phyloP scores from a whole-genome alignment of 805 yeast species.

The Wickerhamomyces bisporus region DNA sequence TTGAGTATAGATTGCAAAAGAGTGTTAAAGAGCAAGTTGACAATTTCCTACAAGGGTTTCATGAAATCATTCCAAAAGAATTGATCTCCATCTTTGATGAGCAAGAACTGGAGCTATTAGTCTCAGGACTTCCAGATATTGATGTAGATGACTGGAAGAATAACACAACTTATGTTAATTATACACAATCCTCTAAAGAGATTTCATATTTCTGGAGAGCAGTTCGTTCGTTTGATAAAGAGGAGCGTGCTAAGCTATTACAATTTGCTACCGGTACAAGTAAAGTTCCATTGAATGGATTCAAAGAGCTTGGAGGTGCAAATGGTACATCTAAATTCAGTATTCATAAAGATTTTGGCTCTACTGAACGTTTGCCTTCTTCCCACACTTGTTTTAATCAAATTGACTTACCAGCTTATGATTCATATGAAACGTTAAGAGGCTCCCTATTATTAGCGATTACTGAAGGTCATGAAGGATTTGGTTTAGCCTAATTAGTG shows the following conservation, averaged over 20 bases:
- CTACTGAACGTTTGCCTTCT: constrained; percentile 82
- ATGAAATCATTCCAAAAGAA: constrained; percentile 82
- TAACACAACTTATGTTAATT: constrained; percentile 76
- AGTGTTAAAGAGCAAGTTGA: constrained; percentile 87
- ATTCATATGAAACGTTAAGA: constrained; percentile 78
- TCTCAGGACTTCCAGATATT: constrained; percentile 93
- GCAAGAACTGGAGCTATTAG: constrained; percentile 86
- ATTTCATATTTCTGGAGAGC: constrained; percentile 98
- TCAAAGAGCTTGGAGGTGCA: constrained; percentile 83
- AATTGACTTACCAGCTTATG: constrained; percentile 89
- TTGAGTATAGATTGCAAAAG: constrained; percentile 77
- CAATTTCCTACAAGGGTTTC: constrained; percentile 80
- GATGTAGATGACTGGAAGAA: constrained; percentile 95
- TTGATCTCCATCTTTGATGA: constrained; percentile 86
- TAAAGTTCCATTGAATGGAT: constrained; percentile 93
- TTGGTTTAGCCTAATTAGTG: constrained; percentile 64
- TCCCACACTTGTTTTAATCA: constrained; percentile 98
- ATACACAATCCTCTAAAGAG: constrained; percentile 76
- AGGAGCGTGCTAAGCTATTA: constrained; percentile 87
- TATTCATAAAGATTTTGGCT: constrained; percentile 84
- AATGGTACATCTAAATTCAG: constrained; percentile 81
- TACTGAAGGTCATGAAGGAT: constrained; percentile 94
- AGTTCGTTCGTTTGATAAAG: constrained; percentile 87
- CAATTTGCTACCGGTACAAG: constrained; percentile 98
- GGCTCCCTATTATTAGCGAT: constrained; percentile 78